phyloP scores from a whole-genome alignment of 225 moss, liverwort and hornwort genomes.

The Thuidium tamariscinum region DNA sequence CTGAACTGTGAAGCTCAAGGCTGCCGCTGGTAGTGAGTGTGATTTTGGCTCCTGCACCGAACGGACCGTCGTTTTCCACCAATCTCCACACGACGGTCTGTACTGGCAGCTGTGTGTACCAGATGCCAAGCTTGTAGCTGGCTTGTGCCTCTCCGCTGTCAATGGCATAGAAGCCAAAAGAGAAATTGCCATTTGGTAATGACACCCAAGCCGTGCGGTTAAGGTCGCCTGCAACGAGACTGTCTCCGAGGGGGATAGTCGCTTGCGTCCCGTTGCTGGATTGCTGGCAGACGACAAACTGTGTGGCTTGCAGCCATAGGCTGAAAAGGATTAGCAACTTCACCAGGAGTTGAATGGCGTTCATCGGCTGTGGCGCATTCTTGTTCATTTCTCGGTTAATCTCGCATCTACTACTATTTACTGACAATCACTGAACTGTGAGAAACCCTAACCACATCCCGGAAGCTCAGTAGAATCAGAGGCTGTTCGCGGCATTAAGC shows the following conservation, averaged over 20 bases:
- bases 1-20: constrained; percentile 3
- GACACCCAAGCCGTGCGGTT: constrained; percentile 12
- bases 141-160: neutral
- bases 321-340: neutral
- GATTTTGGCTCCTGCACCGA: constrained; percentile 4
- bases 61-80: neutral
- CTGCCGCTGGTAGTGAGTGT: constrained; percentile 13
- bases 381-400: constrained; percentile 10
- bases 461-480: neutral
- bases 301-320: neutral
- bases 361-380: neutral
- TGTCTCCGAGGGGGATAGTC: constrained; percentile 10
- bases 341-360: neutral
- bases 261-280: neutral
- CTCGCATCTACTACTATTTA: neutral
- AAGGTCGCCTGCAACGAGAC: constrained; percentile 15
- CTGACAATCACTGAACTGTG: neutral
- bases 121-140: constrained; percentile 28
- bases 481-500: neutral
- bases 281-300: neutral
- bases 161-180: constrained; percentile 20
- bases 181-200: constrained; percentile 10
- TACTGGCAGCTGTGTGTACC: constrained; percentile 15
- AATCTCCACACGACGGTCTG: constrained; percentile 32
- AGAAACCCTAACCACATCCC: neutral